Conservation (phyloP, 108 stramenopile species). For the Discostella pseudostelligera region DNA sequence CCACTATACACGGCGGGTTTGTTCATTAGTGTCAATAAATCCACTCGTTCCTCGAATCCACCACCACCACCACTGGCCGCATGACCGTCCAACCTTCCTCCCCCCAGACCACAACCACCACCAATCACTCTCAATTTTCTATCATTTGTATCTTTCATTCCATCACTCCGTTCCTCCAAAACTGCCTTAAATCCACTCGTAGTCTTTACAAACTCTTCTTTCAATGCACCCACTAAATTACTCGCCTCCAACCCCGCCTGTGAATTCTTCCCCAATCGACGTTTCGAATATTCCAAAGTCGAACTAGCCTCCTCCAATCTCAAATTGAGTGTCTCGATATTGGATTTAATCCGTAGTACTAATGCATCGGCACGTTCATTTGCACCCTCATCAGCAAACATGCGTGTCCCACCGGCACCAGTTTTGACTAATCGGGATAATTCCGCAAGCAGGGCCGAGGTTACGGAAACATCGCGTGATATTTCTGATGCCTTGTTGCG, state of each 20-base stretch:
- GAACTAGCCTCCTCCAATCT: constrained; percentile 67
- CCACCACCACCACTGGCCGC: constrained; percentile 33
- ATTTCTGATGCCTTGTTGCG: constrained; percentile 75
- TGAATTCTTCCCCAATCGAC: constrained; percentile 64
- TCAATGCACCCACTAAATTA: constrained; percentile 74
- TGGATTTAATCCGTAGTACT: constrained; percentile 73
- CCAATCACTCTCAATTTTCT: constrained; percentile 73
- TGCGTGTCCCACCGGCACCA: constrained; percentile 58
- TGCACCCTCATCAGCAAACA: constrained; percentile 63
- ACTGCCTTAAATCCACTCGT: constrained; percentile 81
- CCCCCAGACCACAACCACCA: constrained; percentile 34
- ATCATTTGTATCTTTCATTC: constrained; percentile 74
- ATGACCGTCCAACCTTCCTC: constrained; percentile 10
- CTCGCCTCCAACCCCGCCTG: constrained; percentile 82
- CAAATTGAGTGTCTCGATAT: constrained; percentile 74
- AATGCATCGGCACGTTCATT: constrained; percentile 65
- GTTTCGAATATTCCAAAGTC: constrained; percentile 62
- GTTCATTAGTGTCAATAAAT: constrained; percentile 58
- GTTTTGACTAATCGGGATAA: constrained; percentile 67
- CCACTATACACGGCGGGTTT: constrained; percentile 68
- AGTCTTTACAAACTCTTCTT: constrained; percentile 79
- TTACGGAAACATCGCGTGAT: constrained; percentile 71
- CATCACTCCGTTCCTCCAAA: constrained; percentile 74
- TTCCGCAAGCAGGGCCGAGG: constrained; percentile 66
- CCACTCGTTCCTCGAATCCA: constrained; percentile 51